phyloP scores from a whole-genome alignment of 352 stramenopile species.

The Globisporangium spinosum region DNA sequence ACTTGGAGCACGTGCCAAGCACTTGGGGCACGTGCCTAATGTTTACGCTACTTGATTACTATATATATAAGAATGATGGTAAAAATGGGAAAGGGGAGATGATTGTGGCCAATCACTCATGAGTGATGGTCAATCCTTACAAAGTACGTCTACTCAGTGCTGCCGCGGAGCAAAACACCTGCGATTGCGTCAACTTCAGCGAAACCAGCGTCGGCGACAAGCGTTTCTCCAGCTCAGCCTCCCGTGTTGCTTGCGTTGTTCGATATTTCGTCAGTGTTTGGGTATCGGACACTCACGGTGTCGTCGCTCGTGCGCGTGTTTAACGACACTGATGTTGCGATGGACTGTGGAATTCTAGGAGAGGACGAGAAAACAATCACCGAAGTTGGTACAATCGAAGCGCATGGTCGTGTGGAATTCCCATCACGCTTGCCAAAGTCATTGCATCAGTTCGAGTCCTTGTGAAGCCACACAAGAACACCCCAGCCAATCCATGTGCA shows the following conservation, averaged over 20 bases:
- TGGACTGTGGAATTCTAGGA: slow-evolving; percentile 59
- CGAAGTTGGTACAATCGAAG: slow-evolving; percentile 58
- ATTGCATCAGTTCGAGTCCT: slow-evolving; percentile 58
- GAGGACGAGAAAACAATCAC: slow-evolving; percentile 57
- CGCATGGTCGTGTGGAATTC: slow-evolving; percentile 56
- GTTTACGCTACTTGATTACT: too few relatives aligned
- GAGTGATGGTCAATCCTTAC: too few relatives aligned
- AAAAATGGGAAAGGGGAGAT: too few relatives aligned
- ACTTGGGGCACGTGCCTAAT: too few relatives aligned
- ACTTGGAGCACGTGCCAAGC: too few relatives aligned
- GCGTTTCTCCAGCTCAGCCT: background rate
- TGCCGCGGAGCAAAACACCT: slow-evolving; percentile 20
- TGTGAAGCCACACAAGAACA: slow-evolving; percentile 43
- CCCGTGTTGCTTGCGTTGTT: slow-evolving; percentile 60
- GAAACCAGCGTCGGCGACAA: slow-evolving; percentile 5
- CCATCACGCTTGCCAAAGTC: slow-evolving; percentile 55
- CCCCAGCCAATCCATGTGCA: background rate
- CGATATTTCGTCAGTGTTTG: slow-evolving; percentile 66
- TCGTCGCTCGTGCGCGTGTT: slow-evolving; percentile 77
- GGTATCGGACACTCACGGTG: slow-evolving; percentile 72
- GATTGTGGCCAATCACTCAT: too few relatives aligned
- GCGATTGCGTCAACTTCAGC: background rate
- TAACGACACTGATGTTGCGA: slow-evolving; percentile 57
- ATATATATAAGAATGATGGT: too few relatives aligned
- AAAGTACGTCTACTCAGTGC: slow-evolving; percentile 66